A percentile compares a stretch with the other conserved stretches of the same genome.
These are phyloP conservation scores for Cadophora malorum DNA, from an alignment of 2,329 filamentous ascomycete species.

Conservation along the genomic window DNA sequence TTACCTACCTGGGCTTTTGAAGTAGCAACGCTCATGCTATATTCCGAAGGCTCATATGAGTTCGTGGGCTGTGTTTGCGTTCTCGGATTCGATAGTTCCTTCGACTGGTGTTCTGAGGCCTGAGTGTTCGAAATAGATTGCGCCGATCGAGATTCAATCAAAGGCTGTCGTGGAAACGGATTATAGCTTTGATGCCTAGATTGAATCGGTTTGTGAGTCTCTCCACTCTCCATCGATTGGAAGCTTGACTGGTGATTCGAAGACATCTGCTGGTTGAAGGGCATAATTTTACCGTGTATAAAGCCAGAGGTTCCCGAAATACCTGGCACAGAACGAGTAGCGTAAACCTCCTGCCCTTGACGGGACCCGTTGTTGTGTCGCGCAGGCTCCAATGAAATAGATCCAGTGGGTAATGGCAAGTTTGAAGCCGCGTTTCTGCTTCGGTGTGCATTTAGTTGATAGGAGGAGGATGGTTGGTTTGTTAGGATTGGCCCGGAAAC, in stretches of 20 bases:
- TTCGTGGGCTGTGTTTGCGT: neutral
- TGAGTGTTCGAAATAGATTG: neutral
- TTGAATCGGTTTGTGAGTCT: neutral
- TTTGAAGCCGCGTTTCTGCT: neutral
- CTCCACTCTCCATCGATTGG: neutral
- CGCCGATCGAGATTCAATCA: neutral
- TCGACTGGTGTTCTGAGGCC: neutral
- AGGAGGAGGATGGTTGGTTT: neutral
- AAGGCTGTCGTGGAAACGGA: too few species aligned
- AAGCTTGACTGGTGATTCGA: neutral
- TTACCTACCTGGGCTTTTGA: conserved; percentile 13
- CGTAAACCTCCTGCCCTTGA: neutral
- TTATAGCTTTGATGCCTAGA: neutral
- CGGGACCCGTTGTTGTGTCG: neutral
- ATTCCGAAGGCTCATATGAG: neutral
- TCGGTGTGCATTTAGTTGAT: neutral
- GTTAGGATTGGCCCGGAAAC: neutral
- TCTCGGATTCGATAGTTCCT: neutral
- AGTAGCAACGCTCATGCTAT: conserved; percentile 1
- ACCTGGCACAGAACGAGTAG: neutral
- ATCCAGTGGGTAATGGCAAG: neutral
- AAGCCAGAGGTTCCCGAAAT: neutral
- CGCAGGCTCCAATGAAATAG: neutral
- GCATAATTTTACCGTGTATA: neutral
- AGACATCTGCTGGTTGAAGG: neutral